A percentile compares a stretch with the other conserved stretches of the same genome.
phyloP scores from a whole-genome alignment of 1,284 basidiomycete genomes.

The Leccinum solheimii region DNA sequence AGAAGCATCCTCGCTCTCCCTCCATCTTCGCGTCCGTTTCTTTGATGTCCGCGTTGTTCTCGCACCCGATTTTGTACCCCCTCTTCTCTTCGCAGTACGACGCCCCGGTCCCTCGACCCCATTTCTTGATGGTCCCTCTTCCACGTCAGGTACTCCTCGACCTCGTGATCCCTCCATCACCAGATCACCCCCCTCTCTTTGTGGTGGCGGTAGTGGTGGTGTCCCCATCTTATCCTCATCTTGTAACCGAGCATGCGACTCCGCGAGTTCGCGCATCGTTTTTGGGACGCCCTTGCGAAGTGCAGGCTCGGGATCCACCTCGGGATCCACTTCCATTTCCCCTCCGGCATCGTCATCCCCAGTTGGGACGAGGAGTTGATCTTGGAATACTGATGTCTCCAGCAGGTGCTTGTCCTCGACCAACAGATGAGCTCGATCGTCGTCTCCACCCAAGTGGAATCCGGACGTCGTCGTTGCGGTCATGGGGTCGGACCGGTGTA shows the following conservation, averaged over 20 bases:
- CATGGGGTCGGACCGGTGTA: constrained; percentile 34
- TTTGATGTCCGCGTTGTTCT: constrained; percentile 22
- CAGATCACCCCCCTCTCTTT: constrained; percentile 6
- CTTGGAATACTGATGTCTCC: constrained; percentile 3
- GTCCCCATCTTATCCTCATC: constrained; percentile 3
- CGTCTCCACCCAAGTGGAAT: neutral
- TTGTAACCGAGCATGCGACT: constrained; percentile 36
- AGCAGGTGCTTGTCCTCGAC: neutral
- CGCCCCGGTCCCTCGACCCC: constrained; percentile 7
- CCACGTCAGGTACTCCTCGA: constrained; percentile 1
- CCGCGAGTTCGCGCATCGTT: constrained; percentile 68
- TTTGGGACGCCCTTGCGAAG: constrained; percentile 42
- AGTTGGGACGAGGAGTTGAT: constrained; percentile 19
- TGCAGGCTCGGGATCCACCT: constrained; percentile 26
- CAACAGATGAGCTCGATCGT: constrained; percentile 2
- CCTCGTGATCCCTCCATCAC: constrained; percentile 1
- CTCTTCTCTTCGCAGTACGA: constrained; percentile 10
- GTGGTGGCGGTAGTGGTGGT: neutral
- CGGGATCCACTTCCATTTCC: constrained; percentile 34
- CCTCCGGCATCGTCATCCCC: constrained; percentile 18
- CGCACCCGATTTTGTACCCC: neutral
- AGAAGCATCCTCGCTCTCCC: constrained; percentile 15
- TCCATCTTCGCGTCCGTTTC: constrained; percentile 28
- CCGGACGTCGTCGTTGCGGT: constrained; percentile 20
- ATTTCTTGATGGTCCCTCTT: constrained; percentile 6